These are phyloP conservation scores for Aspergillus calidoustus DNA, from an alignment of 2,329 filamentous ascomycete species.

Conservation along the genomic window DNA sequence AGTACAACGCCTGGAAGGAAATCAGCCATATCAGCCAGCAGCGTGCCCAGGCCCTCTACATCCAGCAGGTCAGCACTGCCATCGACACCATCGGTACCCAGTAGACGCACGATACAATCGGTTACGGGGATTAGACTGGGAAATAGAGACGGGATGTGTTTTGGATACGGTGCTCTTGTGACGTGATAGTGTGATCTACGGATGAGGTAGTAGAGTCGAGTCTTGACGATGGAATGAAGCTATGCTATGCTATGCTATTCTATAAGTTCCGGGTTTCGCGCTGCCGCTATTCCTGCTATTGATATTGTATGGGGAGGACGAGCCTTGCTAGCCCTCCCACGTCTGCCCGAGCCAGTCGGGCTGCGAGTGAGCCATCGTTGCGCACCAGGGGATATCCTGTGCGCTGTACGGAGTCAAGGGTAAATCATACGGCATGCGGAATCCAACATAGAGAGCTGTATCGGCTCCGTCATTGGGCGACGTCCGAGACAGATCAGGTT, in stretches of 20 bases:
- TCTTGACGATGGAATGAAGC: conserved; percentile 9
- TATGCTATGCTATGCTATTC: conserved; percentile 2
- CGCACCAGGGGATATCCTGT: conserved; percentile 77
- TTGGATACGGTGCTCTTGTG: conserved; percentile 8
- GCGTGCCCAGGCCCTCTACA: conserved; percentile 76
- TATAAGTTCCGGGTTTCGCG: background rate
- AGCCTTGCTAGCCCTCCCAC: conserved; percentile 37
- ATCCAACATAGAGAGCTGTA: conserved; percentile 58
- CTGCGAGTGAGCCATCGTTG: conserved; percentile 58
- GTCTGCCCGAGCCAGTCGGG: conserved; percentile 63
- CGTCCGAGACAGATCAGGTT: conserved; percentile 38
- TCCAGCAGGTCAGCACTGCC: conserved; percentile 71
- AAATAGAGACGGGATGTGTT: background rate
- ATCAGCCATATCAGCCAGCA: conserved; percentile 66
- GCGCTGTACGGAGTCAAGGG: conserved; percentile 69
- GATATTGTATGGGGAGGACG: background rate
- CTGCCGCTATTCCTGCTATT: background rate
- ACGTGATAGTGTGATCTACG: background rate
- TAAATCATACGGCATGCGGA: conserved; percentile 82
- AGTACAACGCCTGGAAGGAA: conserved; percentile 78
- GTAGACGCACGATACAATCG: conserved; percentile 12
- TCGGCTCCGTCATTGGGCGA: conserved; percentile 1
- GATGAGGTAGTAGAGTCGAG: background rate
- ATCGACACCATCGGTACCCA: conserved; percentile 67
- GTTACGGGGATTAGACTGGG: background rate